Evolutionary conservation across 2,329 filamentous ascomycete genomes (phyloP).

Genomic region (Dothistroma pini): DNA sequence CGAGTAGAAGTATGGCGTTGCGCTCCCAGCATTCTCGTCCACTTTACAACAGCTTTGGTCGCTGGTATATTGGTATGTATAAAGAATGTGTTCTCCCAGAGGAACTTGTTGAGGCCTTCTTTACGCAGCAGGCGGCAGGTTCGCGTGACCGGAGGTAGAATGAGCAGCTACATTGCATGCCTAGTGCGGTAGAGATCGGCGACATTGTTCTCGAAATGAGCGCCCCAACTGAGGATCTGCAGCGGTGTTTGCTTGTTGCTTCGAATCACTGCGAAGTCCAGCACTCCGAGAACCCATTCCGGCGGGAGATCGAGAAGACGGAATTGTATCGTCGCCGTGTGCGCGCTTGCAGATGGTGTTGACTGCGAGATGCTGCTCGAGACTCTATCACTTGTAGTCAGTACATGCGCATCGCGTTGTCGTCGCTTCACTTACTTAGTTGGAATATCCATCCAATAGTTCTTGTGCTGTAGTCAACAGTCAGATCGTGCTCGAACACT

Average conservation of each 20-base stretch:
- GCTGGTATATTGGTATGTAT: background rate
- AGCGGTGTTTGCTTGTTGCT: conserved; percentile 6
- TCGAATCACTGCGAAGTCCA: conserved; percentile 1
- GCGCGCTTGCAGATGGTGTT: background rate
- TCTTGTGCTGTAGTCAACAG: too few relatives aligned
- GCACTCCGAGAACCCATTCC: conserved; percentile 4
- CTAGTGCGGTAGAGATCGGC: background rate
- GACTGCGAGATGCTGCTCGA: background rate
- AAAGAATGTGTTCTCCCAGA: conserved; percentile 4
- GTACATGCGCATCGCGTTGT: background rate
- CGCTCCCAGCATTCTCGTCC: too few relatives aligned
- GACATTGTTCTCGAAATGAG: background rate
- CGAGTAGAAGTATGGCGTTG: too few relatives aligned
- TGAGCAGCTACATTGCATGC: background rate
- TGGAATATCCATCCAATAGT: background rate
- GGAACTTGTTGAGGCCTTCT: conserved; percentile 6
- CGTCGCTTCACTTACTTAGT: background rate
- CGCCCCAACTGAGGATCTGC: background rate
- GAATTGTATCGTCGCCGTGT: background rate
- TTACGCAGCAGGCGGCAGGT: conserved; percentile 7
- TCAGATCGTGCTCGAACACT: too few relatives aligned
- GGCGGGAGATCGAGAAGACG: conserved; percentile 5
- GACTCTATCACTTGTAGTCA: background rate
- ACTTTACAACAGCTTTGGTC: too few relatives aligned
- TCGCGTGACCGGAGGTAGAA: conserved; percentile 5